Conservation (phyloP, 768 basidiomycete genomes). For the Russula abietina region DNA sequence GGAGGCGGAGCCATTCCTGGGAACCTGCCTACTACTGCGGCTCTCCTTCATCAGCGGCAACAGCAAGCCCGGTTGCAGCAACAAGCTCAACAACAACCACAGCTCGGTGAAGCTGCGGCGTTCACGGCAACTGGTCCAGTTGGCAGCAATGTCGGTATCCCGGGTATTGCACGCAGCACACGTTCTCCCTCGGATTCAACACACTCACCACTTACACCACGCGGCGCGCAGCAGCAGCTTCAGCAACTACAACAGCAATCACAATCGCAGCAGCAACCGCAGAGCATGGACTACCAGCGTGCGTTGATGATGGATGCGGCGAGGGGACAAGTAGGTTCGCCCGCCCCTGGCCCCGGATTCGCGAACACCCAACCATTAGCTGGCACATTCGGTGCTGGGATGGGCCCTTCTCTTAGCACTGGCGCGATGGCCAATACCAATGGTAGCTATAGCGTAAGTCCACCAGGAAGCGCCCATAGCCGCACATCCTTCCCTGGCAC, state of each 20-base stretch:
- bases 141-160: conserved; percentile 37
- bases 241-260: conserved; percentile 29
- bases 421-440: conserved; percentile 14
- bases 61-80: conserved; percentile 39
- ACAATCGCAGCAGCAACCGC: conserved; percentile 25
- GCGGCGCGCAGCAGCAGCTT: conserved; percentile 25
- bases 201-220: conserved; percentile 40
- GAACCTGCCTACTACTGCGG: conserved; percentile 5
- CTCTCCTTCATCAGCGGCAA: conserved; percentile 25
- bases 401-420: not conserved
- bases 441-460: conserved; percentile 22
- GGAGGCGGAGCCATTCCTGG: conserved; percentile 10
- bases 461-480: conserved; percentile 23
- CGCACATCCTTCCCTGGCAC: conserved; percentile 21
- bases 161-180: conserved; percentile 68
- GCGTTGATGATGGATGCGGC: conserved; percentile 16
- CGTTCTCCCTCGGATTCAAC: conserved; percentile 67
- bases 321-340: conserved; percentile 3
- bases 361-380: conserved; percentile 19
- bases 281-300: conserved; percentile 22
- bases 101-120: conserved; percentile 39
- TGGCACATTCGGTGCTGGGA: conserved; percentile 17
- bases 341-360: conserved; percentile 15
- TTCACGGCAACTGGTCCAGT: conserved; percentile 34
- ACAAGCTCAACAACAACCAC: conserved; percentile 19